A percentile compares a stretch with the other conserved stretches of the same genome.
These are phyloP conservation scores for Colletotrichum siamense DNA, from an alignment of 2,329 filamentous ascomycete genomes.

Conservation along the genomic window DNA sequence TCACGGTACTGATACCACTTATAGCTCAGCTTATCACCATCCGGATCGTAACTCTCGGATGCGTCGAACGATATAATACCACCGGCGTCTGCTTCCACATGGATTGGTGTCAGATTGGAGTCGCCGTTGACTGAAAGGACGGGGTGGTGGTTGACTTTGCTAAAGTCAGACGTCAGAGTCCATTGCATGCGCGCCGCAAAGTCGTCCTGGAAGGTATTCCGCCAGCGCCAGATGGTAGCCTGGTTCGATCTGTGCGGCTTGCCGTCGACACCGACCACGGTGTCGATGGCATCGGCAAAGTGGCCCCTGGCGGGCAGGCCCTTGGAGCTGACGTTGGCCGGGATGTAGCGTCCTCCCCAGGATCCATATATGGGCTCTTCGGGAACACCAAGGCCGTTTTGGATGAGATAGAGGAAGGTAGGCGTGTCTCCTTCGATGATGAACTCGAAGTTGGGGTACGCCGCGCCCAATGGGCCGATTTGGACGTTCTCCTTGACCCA, in stretches of 20 bases:
- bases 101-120: conserved; percentile 39
- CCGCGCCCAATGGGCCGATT: conserved; percentile 46
- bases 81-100: conserved; percentile 45
- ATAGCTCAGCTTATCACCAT: conserved; percentile 47
- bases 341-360: conserved; percentile 54
- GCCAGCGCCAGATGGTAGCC: conserved; percentile 48
- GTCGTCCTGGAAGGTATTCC: conserved; percentile 44
- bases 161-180: conserved; percentile 31
- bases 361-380: conserved; percentile 53
- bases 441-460: conserved; percentile 52
- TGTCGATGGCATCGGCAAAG: conserved; percentile 34
- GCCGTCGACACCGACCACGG: conserved; percentile 31
- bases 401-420: conserved; percentile 53
- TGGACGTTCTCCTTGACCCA: conserved; percentile 62
- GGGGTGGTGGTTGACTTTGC: conserved; percentile 50
- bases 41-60: conserved; percentile 50
- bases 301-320: conserved; percentile 20
- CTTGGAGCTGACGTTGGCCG: conserved; percentile 32
- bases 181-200: conserved; percentile 48
- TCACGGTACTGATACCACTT: conserved; percentile 56
- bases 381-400: conserved; percentile 51
- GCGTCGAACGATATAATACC: conserved; percentile 48
- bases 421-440: conserved; percentile 61
- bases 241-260: conserved; percentile 30
- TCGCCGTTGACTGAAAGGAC: conserved; percentile 47